Evolutionary conservation across 73 alveolate species (phyloP).

Genomic region (Tetrahymena borealis): DNA sequence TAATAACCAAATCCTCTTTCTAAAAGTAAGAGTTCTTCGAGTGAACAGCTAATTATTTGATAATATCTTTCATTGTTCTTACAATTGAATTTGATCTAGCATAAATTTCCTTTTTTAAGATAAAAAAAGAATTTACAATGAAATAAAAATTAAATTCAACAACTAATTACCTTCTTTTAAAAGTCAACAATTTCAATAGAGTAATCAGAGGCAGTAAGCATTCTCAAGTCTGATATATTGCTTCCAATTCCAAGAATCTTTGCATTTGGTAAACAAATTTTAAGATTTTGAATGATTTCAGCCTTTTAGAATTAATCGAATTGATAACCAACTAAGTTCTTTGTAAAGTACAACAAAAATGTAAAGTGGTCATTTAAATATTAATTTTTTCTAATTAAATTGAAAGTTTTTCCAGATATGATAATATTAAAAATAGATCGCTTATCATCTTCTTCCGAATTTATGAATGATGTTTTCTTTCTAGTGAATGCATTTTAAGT

Average conservation of each 20-base stretch:
- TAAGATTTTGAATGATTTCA: background rate
- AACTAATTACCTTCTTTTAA: background rate
- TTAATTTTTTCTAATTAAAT: slow-evolving; percentile 1
- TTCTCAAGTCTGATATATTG: background rate
- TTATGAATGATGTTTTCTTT: background rate
- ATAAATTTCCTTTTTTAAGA: background rate
- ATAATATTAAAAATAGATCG: background rate
- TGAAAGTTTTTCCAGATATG: slow-evolving; percentile 28
- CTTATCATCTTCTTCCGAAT: background rate
- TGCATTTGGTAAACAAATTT: slow-evolving; percentile 8
- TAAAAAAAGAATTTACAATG: background rate
- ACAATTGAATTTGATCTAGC: background rate
- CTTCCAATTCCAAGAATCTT: slow-evolving; percentile 28
- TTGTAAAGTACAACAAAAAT: slow-evolving; percentile 14
- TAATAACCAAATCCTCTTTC: background rate
- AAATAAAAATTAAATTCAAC: background rate
- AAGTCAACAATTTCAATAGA: background rate
- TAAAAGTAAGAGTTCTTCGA: background rate
- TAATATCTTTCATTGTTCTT: background rate
- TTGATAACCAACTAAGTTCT: slow-evolving; percentile 13
- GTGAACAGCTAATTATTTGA: background rate
- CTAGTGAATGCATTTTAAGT: background rate
- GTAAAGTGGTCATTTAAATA: slow-evolving; percentile 14
- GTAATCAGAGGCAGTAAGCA: background rate
- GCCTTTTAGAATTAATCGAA: slow-evolving; percentile 13